Conservation (phyloP, 164 flowering plant genomes). For the Stephania cephalantha region DNA sequence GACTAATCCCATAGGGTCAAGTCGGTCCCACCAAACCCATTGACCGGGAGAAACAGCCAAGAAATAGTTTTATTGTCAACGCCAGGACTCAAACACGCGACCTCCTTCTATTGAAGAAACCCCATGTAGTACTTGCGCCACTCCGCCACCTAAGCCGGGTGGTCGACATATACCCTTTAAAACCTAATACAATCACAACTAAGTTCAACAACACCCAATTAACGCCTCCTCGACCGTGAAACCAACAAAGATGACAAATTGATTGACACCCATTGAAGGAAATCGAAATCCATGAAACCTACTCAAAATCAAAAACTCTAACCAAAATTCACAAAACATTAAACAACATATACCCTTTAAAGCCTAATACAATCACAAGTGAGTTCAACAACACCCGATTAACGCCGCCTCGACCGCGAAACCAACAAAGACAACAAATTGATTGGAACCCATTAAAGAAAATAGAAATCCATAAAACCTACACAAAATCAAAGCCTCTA, state of each 20-base stretch:
- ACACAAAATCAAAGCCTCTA: no score
- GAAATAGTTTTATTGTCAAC: no score
- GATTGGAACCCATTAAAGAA: background rate
- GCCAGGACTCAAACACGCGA: background rate
- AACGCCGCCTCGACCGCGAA: background rate
- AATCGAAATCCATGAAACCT: background rate
- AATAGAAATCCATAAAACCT: background rate
- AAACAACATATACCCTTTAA: background rate
- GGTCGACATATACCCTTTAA: background rate
- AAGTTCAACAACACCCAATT: background rate
- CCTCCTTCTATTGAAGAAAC: no score
- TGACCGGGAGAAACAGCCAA: no score
- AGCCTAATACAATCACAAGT: background rate
- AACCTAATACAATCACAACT: background rate
- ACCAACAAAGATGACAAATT: background rate
- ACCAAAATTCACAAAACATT: background rate
- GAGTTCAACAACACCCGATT: background rate
- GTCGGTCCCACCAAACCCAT: no score
- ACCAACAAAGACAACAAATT: background rate
- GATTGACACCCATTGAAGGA: background rate
- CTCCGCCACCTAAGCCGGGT: no score
- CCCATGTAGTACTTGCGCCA: no score
- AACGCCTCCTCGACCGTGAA: background rate
- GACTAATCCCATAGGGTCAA: no score
- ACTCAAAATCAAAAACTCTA: no score